Percentiles rank a stretch among this genome's conserved stretches.
These are phyloP conservation scores for Mentha longifolia DNA, from an alignment of 257 asterid genomes.

Conservation along the genomic window DNA sequence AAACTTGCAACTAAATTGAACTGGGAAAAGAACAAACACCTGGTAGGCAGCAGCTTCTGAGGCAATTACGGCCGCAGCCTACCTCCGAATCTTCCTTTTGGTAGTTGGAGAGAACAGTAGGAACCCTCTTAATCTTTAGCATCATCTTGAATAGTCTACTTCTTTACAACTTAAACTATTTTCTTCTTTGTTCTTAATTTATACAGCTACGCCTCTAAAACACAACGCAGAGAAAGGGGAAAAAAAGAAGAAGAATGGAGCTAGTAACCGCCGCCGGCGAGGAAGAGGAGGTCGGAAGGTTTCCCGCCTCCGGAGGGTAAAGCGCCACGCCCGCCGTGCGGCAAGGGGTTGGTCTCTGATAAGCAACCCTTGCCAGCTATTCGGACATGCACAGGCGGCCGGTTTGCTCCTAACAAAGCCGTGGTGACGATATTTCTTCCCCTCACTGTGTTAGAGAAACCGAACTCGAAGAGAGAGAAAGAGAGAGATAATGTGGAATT, in stretches of 20 bases:
- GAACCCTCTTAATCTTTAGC: constrained; percentile 79
- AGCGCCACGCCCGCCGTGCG: constrained; percentile 99
- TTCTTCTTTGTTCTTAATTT: neutral
- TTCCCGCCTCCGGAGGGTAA: constrained; percentile 96
- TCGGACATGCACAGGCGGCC: constrained; percentile 60
- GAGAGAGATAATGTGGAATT: neutral
- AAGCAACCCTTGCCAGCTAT: constrained; percentile 73
- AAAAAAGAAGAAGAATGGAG: neutral
- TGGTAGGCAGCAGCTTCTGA: constrained; percentile 78
- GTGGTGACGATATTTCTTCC: constrained; percentile 61
- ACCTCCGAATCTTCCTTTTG: constrained; percentile 80
- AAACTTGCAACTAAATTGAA: neutral
- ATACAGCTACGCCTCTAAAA: neutral
- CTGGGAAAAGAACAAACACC: constrained; percentile 40
- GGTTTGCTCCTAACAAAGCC: constrained; percentile 74
- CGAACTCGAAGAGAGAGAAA: no score
- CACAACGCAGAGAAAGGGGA: neutral
- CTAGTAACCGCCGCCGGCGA: constrained; percentile 90
- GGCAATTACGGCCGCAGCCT: constrained; percentile 85
- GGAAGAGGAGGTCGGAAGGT: constrained; percentile 98
- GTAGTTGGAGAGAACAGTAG: constrained; percentile 83
- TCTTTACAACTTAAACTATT: neutral
- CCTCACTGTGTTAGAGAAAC: no score
- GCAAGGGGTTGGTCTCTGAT: constrained; percentile 78
- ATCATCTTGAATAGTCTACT: constrained; percentile 43